phyloP scores from a whole-genome alignment of 345 rosid species.

The Lepidium didymum region DNA sequence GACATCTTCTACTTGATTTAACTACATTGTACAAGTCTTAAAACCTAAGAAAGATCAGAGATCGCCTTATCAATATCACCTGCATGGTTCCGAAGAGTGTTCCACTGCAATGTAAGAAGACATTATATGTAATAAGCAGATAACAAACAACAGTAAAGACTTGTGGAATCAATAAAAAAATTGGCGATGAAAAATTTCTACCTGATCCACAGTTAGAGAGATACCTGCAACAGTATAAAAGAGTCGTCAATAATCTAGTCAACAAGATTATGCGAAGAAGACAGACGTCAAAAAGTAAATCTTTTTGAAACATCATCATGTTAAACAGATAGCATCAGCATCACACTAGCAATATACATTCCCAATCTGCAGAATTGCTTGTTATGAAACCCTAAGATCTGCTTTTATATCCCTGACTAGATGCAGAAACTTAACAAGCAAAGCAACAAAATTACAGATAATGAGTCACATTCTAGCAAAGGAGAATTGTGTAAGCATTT shows the following conservation, averaged over 20 bases:
- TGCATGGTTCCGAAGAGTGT: conserved; percentile 43
- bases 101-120: conserved; percentile 50
- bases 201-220: conserved; percentile 81
- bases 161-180: not conserved
- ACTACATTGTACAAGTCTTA: not conserved
- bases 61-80: conserved; percentile 65
- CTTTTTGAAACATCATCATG: not conserved
- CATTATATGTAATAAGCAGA: not conserved
- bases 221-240: conserved; percentile 46
- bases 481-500: not conserved
- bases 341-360: not conserved
- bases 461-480: not conserved
- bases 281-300: not conserved
- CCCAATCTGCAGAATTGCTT: not conserved
- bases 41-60: conserved; percentile 30
- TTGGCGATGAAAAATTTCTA: not conserved
- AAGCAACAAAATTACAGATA: not conserved
- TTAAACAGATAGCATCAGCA: not conserved
- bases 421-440: not conserved
- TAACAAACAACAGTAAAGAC: not conserved
- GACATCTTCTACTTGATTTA: not conserved
- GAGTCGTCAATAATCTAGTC: not conserved
- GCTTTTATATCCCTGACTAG: not conserved
- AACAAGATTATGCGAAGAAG: not conserved
- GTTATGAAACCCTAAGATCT: not conserved